Evolutionary conservation across 2,329 filamentous ascomycete species (phyloP).

Genomic region (Fusarium nygamai): DNA sequence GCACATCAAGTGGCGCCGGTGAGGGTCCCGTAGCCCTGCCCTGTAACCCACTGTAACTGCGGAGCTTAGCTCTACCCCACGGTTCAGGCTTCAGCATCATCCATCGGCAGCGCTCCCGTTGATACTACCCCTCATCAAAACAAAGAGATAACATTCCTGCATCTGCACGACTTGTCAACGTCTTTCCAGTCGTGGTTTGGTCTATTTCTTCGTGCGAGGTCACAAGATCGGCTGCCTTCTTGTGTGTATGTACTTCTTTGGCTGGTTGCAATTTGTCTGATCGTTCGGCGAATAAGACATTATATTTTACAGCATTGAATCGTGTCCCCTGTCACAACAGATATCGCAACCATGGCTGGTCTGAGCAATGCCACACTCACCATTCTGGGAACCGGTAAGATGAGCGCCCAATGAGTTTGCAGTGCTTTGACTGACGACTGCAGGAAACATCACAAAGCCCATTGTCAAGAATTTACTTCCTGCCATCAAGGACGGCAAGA

Average conservation of each 20-base stretch:
- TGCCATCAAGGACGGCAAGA: not conserved
- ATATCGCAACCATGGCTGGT: conserved; percentile 23
- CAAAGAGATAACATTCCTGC: conserved; percentile 16
- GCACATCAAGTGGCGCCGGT: conserved; percentile 3
- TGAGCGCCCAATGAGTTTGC: not conserved
- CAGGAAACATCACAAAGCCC: conserved; percentile 48
- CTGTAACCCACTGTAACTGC: not conserved
- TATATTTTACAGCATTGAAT: not conserved
- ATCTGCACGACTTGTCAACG: conserved; percentile 27
- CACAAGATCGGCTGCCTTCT: not conserved
- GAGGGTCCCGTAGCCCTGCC: conserved; percentile 13
- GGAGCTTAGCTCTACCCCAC: conserved; percentile 13
- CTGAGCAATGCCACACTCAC: conserved; percentile 37
- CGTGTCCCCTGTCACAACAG: not conserved
- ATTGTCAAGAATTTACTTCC: conserved; percentile 42
- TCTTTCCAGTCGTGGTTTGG: conserved; percentile 27
- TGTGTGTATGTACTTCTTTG: not conserved
- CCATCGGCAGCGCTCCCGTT: conserved; percentile 25
- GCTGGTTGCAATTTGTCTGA: not conserved
- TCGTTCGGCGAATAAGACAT: not conserved
- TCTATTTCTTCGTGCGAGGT: not conserved
- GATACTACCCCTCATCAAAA: conserved; percentile 13
- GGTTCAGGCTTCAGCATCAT: not conserved
- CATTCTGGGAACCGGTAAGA: conserved; percentile 38
- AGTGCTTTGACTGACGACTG: not conserved